Conservation (phyloP, 73 alveolate species). For the Vitrella brassicaformis region DNA sequence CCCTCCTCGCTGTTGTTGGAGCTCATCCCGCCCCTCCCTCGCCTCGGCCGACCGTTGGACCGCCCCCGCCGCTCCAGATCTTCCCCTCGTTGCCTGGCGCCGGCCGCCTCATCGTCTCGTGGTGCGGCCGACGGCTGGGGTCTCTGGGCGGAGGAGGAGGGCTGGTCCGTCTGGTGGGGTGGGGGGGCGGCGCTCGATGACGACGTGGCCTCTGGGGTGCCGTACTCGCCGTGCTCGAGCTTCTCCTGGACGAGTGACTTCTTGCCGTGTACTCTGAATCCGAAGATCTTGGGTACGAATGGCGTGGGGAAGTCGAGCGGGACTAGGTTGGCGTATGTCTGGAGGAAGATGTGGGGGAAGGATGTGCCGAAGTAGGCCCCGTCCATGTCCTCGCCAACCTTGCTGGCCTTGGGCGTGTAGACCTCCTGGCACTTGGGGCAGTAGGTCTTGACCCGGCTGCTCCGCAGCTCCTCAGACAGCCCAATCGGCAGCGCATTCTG, state of each 20-base stretch:
- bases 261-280: slow-evolving; percentile 13
- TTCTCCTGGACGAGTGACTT: neutral
- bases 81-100: too few species aligned
- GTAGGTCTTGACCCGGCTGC: slow-evolving; percentile 84
- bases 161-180: too few species aligned
- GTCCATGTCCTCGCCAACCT: slow-evolving; percentile 66
- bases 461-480: slow-evolving; percentile 81
- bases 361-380: slow-evolving; percentile 90
- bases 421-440: slow-evolving; percentile 96
- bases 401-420: slow-evolving; percentile 72
- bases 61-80: too few species aligned
- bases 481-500: slow-evolving; percentile 62
- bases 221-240: too few species aligned
- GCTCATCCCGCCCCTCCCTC: too few species aligned
- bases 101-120: too few species aligned
- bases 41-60: too few species aligned
- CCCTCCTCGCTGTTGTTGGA: too few species aligned
- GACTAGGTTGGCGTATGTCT: slow-evolving; percentile 15
- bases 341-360: slow-evolving; percentile 62
- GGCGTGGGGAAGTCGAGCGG: neutral
- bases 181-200: too few species aligned
- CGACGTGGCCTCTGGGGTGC: too few species aligned
- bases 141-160: too few species aligned
- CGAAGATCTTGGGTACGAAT: slow-evolving; percentile 6
- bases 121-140: too few species aligned